Evolutionary conservation across 192 early-diverging fungal genomes (phyloP).

Genomic region (Chytriomyces confervae): DNA sequence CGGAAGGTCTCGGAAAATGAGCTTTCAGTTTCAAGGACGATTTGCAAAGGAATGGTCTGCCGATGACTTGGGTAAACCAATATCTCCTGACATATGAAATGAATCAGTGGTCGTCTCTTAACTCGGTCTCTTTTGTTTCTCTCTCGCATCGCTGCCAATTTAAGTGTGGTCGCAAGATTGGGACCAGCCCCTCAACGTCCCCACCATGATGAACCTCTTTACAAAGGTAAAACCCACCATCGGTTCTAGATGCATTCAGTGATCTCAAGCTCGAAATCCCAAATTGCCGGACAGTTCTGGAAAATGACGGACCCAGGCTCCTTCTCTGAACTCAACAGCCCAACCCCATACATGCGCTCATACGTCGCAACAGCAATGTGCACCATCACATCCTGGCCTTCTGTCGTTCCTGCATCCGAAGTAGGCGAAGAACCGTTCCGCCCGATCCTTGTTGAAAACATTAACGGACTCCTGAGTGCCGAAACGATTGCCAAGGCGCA

Average conservation of each 20-base stretch:
- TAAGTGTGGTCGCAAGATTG: constrained; percentile 37
- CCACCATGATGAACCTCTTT: constrained; percentile 36
- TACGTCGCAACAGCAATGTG: constrained; percentile 38
- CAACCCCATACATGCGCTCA: constrained; percentile 37
- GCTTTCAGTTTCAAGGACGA: constrained; percentile 30
- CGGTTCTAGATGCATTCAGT: constrained; percentile 17
- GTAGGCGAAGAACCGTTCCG: constrained; percentile 26
- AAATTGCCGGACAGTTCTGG: constrained; percentile 20
- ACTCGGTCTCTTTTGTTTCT: background rate
- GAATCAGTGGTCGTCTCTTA: background rate
- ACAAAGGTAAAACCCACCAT: constrained; percentile 4
- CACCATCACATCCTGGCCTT: constrained; percentile 26
- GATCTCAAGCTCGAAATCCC: background rate
- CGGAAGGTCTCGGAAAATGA: constrained; percentile 31
- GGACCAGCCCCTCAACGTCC: constrained; percentile 30
- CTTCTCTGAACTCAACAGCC: constrained; percentile 29
- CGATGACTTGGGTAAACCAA: constrained; percentile 27
- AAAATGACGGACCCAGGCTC: constrained; percentile 34
- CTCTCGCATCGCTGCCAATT: background rate
- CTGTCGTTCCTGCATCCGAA: background rate
- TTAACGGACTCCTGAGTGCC: constrained; percentile 23
- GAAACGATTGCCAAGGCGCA: constrained; percentile 6
- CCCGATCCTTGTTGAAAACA: constrained; percentile 32
- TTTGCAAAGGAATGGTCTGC: constrained; percentile 34
- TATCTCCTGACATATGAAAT: background rate